These are phyloP conservation scores for Ceratocystis lukuohia DNA, from an alignment of 2,329 filamentous ascomycete genomes.

Conservation along the genomic window DNA sequence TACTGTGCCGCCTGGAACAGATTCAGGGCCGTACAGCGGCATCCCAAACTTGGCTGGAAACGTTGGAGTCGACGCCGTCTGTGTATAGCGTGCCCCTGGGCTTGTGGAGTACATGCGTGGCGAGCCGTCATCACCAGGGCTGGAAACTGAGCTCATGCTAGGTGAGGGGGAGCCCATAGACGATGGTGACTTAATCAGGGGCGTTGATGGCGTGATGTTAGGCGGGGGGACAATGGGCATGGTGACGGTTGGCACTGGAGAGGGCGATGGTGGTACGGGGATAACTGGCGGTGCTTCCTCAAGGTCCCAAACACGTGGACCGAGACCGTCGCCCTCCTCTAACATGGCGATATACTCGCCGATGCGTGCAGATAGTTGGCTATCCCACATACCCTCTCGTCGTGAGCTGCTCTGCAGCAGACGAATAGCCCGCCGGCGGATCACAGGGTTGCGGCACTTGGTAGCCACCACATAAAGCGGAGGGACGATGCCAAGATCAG, in stretches of 20 bases:
- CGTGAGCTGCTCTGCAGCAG: constrained; percentile 46
- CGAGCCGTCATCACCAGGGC: neutral
- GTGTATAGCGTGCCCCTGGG: neutral
- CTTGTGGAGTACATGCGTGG: neutral
- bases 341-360: constrained; percentile 42
- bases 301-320: neutral
- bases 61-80: neutral
- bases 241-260: neutral
- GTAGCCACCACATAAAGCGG: constrained; percentile 53
- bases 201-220: neutral
- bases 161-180: neutral
- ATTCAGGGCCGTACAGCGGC: neutral
- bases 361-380: constrained; percentile 42
- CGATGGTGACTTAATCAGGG: neutral
- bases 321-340: constrained; percentile 35
- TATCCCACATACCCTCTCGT: constrained; percentile 59
- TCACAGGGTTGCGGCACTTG: constrained; percentile 45
- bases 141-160: neutral
- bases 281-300: constrained; percentile 5
- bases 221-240: neutral
- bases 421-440: constrained; percentile 47
- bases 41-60: neutral
- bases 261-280: neutral
- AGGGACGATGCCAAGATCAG: constrained; percentile 50
- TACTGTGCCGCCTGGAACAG: neutral